Evolutionary conservation across 768 basidiomycete species (phyloP).

Genomic region (Tephrocybe rancida): DNA sequence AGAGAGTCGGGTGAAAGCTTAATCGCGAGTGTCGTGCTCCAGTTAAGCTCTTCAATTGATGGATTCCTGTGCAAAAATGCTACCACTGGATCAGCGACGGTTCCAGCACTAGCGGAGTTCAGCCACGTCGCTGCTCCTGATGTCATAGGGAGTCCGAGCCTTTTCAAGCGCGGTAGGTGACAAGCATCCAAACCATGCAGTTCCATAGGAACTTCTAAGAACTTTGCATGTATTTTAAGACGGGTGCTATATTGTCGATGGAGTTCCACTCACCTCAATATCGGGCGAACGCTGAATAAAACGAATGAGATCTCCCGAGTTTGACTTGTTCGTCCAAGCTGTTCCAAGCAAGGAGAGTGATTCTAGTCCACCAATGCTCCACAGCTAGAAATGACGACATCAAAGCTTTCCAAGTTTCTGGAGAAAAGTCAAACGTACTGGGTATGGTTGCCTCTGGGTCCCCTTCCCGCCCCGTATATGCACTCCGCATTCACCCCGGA

Average conservation of each 20-base stretch:
- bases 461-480: conserved; percentile 35
- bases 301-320: conserved; percentile 22
- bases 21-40: conserved; percentile 43
- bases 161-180: conserved; percentile 42
- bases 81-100: conserved; percentile 35
- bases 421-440: conserved; percentile 18
- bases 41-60: conserved; percentile 45
- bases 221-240: conserved; percentile 23
- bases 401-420: not conserved
- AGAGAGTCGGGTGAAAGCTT: conserved; percentile 35
- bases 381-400: conserved; percentile 20
- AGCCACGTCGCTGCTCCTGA: conserved; percentile 26
- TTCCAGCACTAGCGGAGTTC: not conserved
- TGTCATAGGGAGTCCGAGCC: conserved; percentile 41
- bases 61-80: conserved; percentile 48
- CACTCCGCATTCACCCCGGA: conserved; percentile 40
- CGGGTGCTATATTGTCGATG: not conserved
- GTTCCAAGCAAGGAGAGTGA: conserved; percentile 29
- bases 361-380: conserved; percentile 28
- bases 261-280: conserved; percentile 26
- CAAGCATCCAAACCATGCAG: conserved; percentile 37
- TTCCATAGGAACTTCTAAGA: conserved; percentile 50
- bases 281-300: conserved; percentile 29
- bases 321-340: conserved; percentile 28
- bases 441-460: conserved; percentile 34